Evolutionary conservation across 2,329 filamentous ascomycete genomes (phyloP).

Genomic region (Aspergillus piperis): DNA sequence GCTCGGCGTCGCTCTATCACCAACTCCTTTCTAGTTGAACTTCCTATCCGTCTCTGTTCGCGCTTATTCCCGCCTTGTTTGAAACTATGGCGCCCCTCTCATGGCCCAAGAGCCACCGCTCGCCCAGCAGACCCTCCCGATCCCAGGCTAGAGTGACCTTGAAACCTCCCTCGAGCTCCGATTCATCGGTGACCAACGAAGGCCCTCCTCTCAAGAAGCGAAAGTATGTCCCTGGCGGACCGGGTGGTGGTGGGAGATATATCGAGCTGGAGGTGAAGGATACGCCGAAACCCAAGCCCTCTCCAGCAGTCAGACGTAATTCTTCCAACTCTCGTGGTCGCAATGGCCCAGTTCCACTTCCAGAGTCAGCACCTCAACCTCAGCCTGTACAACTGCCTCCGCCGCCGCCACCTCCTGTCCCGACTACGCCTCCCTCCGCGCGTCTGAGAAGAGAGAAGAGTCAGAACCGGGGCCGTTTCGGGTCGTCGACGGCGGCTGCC

Average conservation of each 20-base stretch:
- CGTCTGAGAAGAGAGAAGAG: slow-evolving; percentile 46
- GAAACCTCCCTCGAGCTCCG: slow-evolving; percentile 33
- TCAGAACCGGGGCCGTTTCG: slow-evolving; percentile 67
- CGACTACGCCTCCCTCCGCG: slow-evolving; percentile 41
- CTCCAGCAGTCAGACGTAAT: slow-evolving; percentile 41
- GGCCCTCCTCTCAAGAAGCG: slow-evolving; percentile 70
- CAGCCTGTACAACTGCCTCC: slow-evolving; percentile 25
- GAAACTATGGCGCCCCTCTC: slow-evolving; percentile 36
- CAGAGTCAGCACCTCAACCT: slow-evolving; percentile 9
- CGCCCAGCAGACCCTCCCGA: slow-evolving; percentile 30
- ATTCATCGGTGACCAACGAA: slow-evolving; percentile 31
- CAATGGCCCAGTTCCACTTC: slow-evolving; percentile 41
- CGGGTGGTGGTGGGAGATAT: slow-evolving; percentile 82
- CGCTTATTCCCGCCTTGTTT: background rate
- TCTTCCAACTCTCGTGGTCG: slow-evolving; percentile 53
- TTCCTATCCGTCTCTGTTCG: background rate
- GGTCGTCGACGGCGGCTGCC: slow-evolving; percentile 79
- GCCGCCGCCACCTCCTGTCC: slow-evolving; percentile 33
- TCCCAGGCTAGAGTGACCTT: slow-evolving; percentile 34
- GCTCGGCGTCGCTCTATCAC: slow-evolving; percentile 8
- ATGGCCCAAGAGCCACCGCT: slow-evolving; percentile 27
- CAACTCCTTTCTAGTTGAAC: background rate
- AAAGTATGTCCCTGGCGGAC: slow-evolving; percentile 81
- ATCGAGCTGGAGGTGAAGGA: slow-evolving; percentile 70
- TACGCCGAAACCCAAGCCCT: slow-evolving; percentile 35